Evolutionary conservation across 208 protist genomes (phyloP), one percentile per base, ranked within the genome.

Genomic region (Trypanosoma rangeli): DNA sequence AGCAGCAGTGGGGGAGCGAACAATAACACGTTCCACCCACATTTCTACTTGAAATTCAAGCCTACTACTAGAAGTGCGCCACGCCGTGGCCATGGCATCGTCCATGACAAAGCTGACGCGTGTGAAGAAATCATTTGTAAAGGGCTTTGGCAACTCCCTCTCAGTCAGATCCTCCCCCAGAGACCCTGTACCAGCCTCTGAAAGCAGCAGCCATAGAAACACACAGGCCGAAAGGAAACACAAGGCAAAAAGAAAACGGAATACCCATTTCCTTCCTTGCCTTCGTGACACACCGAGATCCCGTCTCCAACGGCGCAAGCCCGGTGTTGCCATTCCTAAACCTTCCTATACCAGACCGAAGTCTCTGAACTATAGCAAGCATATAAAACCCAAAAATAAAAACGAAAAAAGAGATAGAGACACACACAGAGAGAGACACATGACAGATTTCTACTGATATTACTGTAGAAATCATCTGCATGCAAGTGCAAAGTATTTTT

Each of bases 71-170:
- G 48, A 57, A 8, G n/a, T 72, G 16, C 9, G 56, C 72, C 72
- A 77, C 29, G 56, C 72, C 31, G n/a, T 0, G 1, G 72, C 63
- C 39, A 77, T 67, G 5, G 7, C 10, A 2, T 68, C 57, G 26
- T 28, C 22, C 70, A 75, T 68, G 20, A 46, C 55, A 50, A 75
- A 75, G 48, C 56, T 68, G 18, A 75, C 49, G 37, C 62, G 63
- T 18, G 61, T 68, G 52, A 63, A 68, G 15, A 33, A 26, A 16
- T 3, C 0, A 28, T 64, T 64, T 39, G 20, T 50, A 15, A 16
- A 22, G 4, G 3, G 13, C 8, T 50, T 4, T 50, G 46, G 46
- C 3, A 22, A 20, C 46, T 50, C 46, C 46, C 24, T 24, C 42
- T 49, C 15, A 18, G 33, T n/a, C 26, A 46, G 31, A 44, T 44